These are phyloP conservation scores for Colletotrichum caudatum DNA, from an alignment of 2,329 filamentous ascomycete species.

Conservation along the genomic window DNA sequence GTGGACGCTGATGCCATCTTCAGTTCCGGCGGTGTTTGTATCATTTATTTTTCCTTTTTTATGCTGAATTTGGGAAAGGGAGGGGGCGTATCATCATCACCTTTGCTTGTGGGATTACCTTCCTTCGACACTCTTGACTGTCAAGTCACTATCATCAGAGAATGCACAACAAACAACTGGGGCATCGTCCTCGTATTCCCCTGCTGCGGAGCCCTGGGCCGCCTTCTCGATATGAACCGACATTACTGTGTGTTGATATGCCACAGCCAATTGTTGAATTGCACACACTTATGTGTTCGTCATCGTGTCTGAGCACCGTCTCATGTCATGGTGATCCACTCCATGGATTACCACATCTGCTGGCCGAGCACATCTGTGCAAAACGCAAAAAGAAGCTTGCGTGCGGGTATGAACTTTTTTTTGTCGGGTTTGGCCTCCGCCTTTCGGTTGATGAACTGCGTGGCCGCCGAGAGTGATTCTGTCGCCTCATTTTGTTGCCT, in stretches of 20 bases:
- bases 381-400: slow-evolving; percentile 53
- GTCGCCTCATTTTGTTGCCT: no score
- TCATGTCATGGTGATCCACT: slow-evolving; percentile 55
- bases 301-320: slow-evolving; percentile 53
- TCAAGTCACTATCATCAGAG: slow-evolving; percentile 40
- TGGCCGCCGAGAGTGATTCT: background rate
- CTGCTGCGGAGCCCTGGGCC: background rate
- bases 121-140: slow-evolving; percentile 40
- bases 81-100: slow-evolving; percentile 41
- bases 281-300: background rate
- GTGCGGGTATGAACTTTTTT: slow-evolving; percentile 48
- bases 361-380: slow-evolving; percentile 51
- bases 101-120: slow-evolving; percentile 41
- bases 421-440: slow-evolving; percentile 45
- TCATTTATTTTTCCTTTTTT: slow-evolving; percentile 24
- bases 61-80: slow-evolving; percentile 31
- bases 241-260: background rate
- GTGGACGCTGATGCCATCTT: slow-evolving; percentile 19
- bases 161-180: slow-evolving; percentile 40
- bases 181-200: slow-evolving; percentile 17
- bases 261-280: background rate
- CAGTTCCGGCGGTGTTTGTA: slow-evolving; percentile 27
- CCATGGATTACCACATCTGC: slow-evolving; percentile 56
- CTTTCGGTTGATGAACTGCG: background rate
- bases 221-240: background rate